Conservation (phyloP, 164 flowering plant species). For the Tinospora cordifolia region DNA sequence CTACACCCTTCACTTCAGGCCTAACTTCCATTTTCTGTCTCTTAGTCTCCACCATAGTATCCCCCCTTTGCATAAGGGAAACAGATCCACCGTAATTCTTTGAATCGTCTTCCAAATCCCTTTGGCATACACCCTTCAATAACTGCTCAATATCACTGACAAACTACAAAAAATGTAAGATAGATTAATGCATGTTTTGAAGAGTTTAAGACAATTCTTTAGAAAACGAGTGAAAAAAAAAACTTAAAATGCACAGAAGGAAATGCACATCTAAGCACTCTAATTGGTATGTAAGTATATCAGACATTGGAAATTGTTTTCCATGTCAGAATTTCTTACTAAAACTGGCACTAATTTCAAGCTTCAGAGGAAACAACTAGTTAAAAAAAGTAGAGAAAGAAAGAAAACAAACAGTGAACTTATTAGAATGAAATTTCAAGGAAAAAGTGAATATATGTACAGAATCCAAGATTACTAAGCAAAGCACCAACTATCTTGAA, state of each 20-base stretch:
- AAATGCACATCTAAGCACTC: neutral
- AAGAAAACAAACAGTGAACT: too few species aligned
- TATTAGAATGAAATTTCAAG: too few species aligned
- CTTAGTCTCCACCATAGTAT: neutral
- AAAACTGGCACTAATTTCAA: too few species aligned
- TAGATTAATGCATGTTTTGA: neutral
- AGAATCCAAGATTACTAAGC: too few species aligned
- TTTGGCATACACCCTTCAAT: constrained; percentile 11
- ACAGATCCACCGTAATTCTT: constrained; percentile 7
- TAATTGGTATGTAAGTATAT: neutral
- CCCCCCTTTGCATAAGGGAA: constrained; percentile 6
- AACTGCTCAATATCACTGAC: constrained; percentile 10
- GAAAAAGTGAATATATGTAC: too few species aligned
- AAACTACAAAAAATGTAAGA: neutral
- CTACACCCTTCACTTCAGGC: neutral
- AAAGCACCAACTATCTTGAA: too few species aligned
- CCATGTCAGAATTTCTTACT: too few species aligned
- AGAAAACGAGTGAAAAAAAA: neutral
- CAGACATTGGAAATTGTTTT: neutral
- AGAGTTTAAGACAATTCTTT: neutral
- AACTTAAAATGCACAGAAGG: neutral
- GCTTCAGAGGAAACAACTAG: too few species aligned
- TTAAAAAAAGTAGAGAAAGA: too few species aligned
- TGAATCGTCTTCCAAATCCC: constrained; percentile 10
- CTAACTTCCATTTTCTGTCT: constrained; percentile 21